These are phyloP conservation scores for Kwoniella heveanensis DNA, from an alignment of 768 basidiomycete genomes.

Conservation along the genomic window DNA sequence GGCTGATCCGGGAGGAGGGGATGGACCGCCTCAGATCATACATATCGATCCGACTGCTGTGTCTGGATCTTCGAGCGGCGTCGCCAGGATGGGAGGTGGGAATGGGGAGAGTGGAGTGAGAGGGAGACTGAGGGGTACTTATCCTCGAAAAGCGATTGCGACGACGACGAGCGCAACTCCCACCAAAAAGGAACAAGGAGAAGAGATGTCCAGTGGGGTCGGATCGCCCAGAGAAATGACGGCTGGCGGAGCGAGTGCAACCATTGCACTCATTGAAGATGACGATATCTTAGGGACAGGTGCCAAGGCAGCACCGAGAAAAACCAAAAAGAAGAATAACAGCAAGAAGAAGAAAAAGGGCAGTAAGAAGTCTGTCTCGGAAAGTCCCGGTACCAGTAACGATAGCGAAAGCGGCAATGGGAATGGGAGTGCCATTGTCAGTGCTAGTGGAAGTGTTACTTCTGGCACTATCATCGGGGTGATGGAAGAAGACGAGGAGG, in stretches of 20 bases:
- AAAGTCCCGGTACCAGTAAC: background rate
- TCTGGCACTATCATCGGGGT: background rate
- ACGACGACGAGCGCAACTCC: too few relatives aligned
- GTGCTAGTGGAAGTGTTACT: background rate
- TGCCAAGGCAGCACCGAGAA: background rate
- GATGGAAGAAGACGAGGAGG: background rate
- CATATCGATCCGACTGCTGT: background rate
- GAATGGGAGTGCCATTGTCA: too few relatives aligned
- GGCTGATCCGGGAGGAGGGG: background rate
- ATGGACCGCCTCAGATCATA: background rate
- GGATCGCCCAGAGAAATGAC: background rate
- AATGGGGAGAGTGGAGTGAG: conserved; percentile 8
- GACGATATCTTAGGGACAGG: background rate
- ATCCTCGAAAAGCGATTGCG: conserved; percentile 1
- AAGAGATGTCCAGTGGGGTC: background rate
- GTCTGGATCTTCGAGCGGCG: background rate
- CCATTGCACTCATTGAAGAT: background rate
- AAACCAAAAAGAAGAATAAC: conserved; percentile 1
- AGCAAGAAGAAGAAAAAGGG: conserved; percentile 9
- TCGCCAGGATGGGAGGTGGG: background rate
- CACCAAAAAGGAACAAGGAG: background rate
- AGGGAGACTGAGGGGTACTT: conserved; percentile 10
- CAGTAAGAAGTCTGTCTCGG: background rate
- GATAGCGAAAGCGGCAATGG: too few relatives aligned
- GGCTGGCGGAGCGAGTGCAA: background rate